phyloP scores from a whole-genome alignment of 148 eudicot species.

The Rhododendron williamsianum region DNA sequence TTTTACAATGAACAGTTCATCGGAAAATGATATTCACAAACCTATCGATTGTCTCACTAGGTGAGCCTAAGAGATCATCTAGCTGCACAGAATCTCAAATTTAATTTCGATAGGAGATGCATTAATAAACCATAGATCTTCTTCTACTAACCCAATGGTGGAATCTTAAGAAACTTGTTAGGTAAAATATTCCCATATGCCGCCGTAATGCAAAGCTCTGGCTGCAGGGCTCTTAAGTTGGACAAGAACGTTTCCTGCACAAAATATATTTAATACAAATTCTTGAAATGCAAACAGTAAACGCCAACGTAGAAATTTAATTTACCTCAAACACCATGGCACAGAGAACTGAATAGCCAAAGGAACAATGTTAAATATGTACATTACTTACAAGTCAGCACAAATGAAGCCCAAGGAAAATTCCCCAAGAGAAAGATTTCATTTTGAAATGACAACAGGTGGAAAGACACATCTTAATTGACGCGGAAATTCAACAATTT shows the following conservation, averaged over 20 bases:
- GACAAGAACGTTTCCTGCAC: slow-evolving; percentile 75
- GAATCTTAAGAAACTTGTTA: slow-evolving; percentile 77
- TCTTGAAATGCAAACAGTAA: slow-evolving; percentile 1
- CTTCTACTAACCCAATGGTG: slow-evolving; percentile 61
- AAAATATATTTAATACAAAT: slow-evolving; percentile 12
- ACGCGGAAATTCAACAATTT: neutral
- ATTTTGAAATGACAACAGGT: neutral
- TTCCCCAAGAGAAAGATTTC: neutral
- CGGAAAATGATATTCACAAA: neutral
- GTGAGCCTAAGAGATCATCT: neutral
- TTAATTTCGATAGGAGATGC: neutral
- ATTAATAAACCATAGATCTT: neutral
- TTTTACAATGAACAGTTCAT: neutral
- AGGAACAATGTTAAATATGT: neutral
- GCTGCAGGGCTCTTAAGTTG: slow-evolving; percentile 64
- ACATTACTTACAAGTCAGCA: neutral
- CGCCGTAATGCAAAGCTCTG: slow-evolving; percentile 91
- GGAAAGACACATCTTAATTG: slow-evolving; percentile 4
- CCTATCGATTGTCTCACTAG: neutral
- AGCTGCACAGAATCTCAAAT: neutral
- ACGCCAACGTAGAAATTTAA: neutral
- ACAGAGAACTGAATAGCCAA: neutral
- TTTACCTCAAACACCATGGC: neutral
- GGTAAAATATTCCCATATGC: slow-evolving; percentile 96
- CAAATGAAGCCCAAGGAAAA: neutral